Base-by-base conservation (phyloP, 352 stramenopile species). In the Globisporangium paroecandrum region DNA sequence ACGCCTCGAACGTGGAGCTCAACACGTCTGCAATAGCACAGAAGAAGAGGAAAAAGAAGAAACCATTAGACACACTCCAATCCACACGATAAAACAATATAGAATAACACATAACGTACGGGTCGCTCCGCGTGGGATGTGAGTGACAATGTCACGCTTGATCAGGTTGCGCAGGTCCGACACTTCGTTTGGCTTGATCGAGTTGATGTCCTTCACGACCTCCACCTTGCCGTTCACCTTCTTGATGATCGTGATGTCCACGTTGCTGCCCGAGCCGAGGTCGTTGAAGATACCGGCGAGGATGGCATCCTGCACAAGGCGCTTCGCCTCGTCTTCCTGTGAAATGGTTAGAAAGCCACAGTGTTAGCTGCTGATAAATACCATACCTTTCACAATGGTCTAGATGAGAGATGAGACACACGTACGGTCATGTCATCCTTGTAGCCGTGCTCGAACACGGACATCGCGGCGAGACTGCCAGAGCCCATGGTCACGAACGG, bases 401-500 rank as follows among this genome's bases (percentile, higher is more conserved):
- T 41, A 41, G 20, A 25, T 13, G n/a, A 22, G 15, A 24, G 15
- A 41, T 13, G 10, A 13, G 34, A 41, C 8, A 13, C 32, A 41
- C 64, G 54, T 74, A 87, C 81, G 8, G 81, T 94, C 89, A 99
- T 95, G 73, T 95, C 81, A 64, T 99, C 97, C 66, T 94, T 95
- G 86, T 98, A 99, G 32, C 82, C 79, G 61, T 90, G 73, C 80
- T 99, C 97, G 68, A 99, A 98, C 32, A 99, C 90, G 27, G 92
- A 89, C 96, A 99, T 99, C 62, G 98, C 98, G 1, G 97, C 97
- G n/a, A 99, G 77, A 72, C 83, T 98, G 58, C 98, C 98, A n/a
- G 87, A 98, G 58, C 98, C 98, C 97, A 99, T 99, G 36, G 97
- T 99, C 70, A 98, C 97, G 74, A 98, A 99, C 6, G 97, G 96